Base-by-base conservation (phyloP, 2,329 filamentous ascomycete genomes). In the Geosmithia morbida region DNA sequence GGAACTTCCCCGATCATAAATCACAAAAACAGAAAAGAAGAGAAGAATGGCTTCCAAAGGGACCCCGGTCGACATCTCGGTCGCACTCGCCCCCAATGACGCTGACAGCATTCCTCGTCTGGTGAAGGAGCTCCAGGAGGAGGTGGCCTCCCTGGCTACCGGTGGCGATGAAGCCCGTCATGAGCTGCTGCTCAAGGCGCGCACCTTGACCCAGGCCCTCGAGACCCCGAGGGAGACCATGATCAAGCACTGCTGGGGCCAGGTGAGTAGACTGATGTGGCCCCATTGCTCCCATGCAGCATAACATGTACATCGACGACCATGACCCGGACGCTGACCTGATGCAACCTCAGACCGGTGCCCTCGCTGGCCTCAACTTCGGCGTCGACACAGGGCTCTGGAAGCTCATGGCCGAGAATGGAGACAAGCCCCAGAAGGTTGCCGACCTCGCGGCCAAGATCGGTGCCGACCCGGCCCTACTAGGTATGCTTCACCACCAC, bases 191-290 rank as follows among this genome's bases (percentile, higher is more conserved):
- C 49, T 57, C 7, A 58, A 61, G 45, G 62, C 63, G 2, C 57
- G 62, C 6, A 50, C 48, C 4, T 59, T 46, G 47, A 54, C 43
- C 53, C 50, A 54, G 16, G 45, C 62, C 0, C 54, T 66, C 1
- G 64, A 70, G 50, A 69, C 64, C 2, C 68, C 68, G 0, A 59
- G 66, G 2, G 67, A 71, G 54, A 64, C 62, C 0, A 67, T 69
- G 57, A 56, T 69, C 42, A 58, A 65, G 54, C 65, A 69, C 48
- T 59, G 54, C 49, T 70, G 66, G 65, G 65, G 64, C 0, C 57
- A 69, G 55, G 59, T 59, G 55, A 29, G 51, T 29, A 19, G 18
- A 10, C n/a, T n/a, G n/a, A n/a, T 39, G 10, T n/a, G 41, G 8
- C 2, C 19, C 44, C 17, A 41, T n/a, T 17, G 13, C 14, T 19